Conservation (phyloP, 306 rosid species). For the Prosopis cineraria region DNA sequence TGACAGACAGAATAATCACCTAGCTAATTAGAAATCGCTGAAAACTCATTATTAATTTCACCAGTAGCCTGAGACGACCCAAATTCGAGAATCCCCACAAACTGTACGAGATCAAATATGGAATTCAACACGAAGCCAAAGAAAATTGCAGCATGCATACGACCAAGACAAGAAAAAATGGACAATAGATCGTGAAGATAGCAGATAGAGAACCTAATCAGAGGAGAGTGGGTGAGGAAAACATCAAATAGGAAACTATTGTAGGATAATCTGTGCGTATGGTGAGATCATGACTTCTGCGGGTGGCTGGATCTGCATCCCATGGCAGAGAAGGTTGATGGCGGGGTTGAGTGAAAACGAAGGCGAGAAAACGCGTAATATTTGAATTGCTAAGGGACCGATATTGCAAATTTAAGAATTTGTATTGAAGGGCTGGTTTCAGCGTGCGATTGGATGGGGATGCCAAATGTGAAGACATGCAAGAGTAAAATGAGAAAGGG, state of each 20-base stretch:
- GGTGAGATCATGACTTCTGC: conserved; percentile 20
- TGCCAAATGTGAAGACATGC: not conserved
- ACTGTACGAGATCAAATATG: not conserved
- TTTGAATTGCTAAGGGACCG: conserved; percentile 24
- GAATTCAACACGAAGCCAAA: conserved; percentile 17
- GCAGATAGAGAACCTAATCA: conserved; percentile 45
- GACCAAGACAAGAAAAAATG: conserved; percentile 13
- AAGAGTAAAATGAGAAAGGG: no score
- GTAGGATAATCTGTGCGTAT: not conserved
- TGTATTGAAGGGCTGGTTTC: not conserved
- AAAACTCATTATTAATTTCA: not conserved
- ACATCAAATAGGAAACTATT: not conserved
- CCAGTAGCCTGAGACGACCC: not conserved
- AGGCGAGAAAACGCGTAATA: conserved; percentile 30
- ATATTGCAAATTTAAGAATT: not conserved
- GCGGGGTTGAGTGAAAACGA: conserved; percentile 42
- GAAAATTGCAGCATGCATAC: not conserved
- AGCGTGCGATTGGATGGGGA: not conserved
- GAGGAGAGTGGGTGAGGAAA: conserved; percentile 23
- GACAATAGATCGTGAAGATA: not conserved
- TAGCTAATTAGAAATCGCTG: conserved; percentile 1
- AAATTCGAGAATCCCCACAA: conserved; percentile 14
- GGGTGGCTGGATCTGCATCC: conserved; percentile 54
- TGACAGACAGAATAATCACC: not conserved
- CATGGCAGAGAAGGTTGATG: conserved; percentile 39